Conservation (phyloP, 768 basidiomycete species). For the Agrocybe chaxingu region DNA sequence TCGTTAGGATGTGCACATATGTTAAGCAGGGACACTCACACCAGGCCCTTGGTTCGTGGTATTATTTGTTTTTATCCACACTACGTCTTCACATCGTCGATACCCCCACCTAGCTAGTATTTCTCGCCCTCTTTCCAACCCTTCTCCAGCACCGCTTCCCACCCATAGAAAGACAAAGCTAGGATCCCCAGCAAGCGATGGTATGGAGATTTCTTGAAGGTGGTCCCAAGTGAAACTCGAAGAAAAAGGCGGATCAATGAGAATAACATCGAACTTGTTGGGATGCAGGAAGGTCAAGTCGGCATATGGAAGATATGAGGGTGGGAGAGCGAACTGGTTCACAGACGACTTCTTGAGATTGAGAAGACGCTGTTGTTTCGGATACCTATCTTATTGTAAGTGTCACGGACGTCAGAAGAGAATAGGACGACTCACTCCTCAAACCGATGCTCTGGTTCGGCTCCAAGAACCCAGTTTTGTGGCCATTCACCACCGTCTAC, state of each 20-base stretch:
- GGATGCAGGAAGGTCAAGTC: conserved; percentile 55
- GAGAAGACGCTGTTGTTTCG: conserved; percentile 86
- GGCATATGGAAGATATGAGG: conserved; percentile 66
- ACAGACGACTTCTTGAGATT: conserved; percentile 81
- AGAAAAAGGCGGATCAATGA: conserved; percentile 88
- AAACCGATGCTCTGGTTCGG: conserved; percentile 83
- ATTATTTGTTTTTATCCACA: conserved; percentile 94
- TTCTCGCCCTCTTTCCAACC: conserved; percentile 89
- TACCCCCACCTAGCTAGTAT: conserved; percentile 93
- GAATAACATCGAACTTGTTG: conserved; percentile 84
- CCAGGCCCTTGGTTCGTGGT: conserved; percentile 70
- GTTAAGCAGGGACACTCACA: conserved; percentile 37
- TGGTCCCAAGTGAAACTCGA: conserved; percentile 85
- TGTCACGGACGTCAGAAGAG: not conserved
- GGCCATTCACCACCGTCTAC: conserved; percentile 92
- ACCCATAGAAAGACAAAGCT: conserved; percentile 97
- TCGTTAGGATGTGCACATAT: conserved; percentile 4
- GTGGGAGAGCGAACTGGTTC: conserved; percentile 62
- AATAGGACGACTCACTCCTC: conserved; percentile 72
- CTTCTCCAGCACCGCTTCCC: conserved; percentile 85
- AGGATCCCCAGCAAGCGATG: conserved; percentile 83
- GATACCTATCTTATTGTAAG: conserved; percentile 59
- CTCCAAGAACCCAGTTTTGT: conserved; percentile 89
- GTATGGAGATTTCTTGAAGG: conserved; percentile 78
- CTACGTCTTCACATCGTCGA: conserved; percentile 94